phyloP scores from a whole-genome alignment of 306 rosid species.

The Malus fusca region DNA sequence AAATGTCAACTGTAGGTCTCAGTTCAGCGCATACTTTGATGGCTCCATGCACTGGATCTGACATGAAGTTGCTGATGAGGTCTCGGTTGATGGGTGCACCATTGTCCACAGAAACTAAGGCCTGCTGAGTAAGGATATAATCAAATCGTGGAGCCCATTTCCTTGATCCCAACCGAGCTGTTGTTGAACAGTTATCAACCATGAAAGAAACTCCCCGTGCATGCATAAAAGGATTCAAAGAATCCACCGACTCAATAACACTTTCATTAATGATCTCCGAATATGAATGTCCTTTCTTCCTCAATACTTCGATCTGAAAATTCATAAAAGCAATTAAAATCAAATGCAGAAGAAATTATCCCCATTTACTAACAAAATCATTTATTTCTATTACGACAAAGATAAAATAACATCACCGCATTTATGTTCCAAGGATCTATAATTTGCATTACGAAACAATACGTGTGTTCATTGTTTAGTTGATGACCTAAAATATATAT shows the following conservation, averaged over 20 bases:
- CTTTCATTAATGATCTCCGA: constrained; percentile 95
- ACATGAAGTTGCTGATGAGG: constrained; percentile 84
- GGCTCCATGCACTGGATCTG: constrained; percentile 92
- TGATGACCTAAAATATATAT: neutral
- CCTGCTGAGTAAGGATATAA: constrained; percentile 83
- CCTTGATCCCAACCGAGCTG: constrained; percentile 97
- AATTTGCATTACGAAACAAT: neutral
- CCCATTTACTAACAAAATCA: neutral
- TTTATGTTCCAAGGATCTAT: neutral
- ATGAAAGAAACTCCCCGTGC: constrained; percentile 99
- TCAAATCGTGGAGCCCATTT: constrained; percentile 98
- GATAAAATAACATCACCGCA: neutral
- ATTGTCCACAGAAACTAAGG: constrained; percentile 82
- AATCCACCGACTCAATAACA: constrained; percentile 89
- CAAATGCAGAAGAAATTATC: neutral
- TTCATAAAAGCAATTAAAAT: neutral
- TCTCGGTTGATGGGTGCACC: constrained; percentile 24
- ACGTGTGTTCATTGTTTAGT: neutral
- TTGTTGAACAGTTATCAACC: constrained; percentile 97
- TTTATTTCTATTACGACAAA: neutral
- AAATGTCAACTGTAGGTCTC: constrained; percentile 90
- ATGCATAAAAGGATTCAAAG: constrained; percentile 97
- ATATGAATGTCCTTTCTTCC: constrained; percentile 97
- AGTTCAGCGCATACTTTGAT: constrained; percentile 81
- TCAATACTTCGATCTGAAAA: constrained; percentile 80